Conservation (phyloP, 352 stramenopile genomes). For the Aphanomyces invadans region DNA sequence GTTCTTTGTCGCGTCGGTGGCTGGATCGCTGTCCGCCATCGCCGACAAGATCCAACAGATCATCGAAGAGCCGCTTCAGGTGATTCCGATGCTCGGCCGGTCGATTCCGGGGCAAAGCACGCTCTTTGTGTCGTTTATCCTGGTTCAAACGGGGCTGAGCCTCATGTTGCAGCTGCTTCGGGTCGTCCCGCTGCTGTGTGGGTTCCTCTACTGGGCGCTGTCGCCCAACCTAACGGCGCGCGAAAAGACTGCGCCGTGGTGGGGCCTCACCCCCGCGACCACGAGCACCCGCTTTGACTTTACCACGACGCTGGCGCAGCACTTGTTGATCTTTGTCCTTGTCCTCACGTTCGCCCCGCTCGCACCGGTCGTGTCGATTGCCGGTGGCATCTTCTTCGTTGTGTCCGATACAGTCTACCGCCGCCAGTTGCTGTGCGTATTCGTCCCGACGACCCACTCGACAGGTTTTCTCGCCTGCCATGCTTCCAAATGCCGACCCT, state of each 20-base stretch:
- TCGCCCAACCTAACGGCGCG: conserved; percentile 46
- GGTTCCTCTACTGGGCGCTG: conserved; percentile 36
- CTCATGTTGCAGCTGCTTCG: conserved; percentile 56
- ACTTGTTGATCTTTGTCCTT: conserved; percentile 67
- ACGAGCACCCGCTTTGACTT: conserved; percentile 46
- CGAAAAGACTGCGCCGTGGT: conserved; percentile 40
- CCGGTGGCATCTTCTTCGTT: conserved; percentile 54
- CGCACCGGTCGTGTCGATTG: conserved; percentile 57
- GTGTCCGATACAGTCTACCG: conserved; percentile 63
- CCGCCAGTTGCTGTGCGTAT: conserved; percentile 61
- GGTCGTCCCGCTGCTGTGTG: conserved; percentile 40
- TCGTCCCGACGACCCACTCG: conserved; percentile 29
- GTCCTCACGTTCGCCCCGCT: conserved; percentile 66
- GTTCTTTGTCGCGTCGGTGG: conserved; percentile 71
- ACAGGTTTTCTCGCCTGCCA: neutral
- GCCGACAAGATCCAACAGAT: conserved; percentile 50
- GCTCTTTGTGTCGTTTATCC: conserved; percentile 74
- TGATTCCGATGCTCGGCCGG: conserved; percentile 62
- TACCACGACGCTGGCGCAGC: conserved; percentile 49
- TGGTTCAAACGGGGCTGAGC: conserved; percentile 58
- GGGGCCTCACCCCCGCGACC: conserved; percentile 47
- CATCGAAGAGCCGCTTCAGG: conserved; percentile 11
- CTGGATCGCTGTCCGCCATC: conserved; percentile 50
- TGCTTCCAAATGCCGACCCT: neutral
- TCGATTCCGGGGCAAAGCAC: conserved; percentile 68